These are phyloP conservation scores for Alternaria longipes DNA, from an alignment of 2,329 filamentous ascomycete genomes.

Conservation along the genomic window DNA sequence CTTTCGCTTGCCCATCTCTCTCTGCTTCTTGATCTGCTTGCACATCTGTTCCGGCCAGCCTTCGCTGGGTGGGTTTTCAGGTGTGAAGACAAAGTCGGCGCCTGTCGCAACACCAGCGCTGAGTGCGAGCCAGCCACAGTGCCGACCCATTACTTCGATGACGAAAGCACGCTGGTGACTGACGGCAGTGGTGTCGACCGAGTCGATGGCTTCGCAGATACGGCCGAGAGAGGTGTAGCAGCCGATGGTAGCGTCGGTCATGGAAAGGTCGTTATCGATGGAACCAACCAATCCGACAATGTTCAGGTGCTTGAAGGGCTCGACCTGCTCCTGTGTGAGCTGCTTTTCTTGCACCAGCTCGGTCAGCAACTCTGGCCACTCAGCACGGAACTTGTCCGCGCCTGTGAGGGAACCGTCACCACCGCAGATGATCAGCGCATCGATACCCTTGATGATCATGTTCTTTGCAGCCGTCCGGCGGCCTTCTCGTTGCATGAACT, in stretches of 20 bases:
- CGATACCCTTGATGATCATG: conserved; percentile 90
- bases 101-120: conserved; percentile 96
- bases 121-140: conserved; percentile 96
- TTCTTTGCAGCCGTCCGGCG: conserved; percentile 90
- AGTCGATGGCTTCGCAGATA: conserved; percentile 96
- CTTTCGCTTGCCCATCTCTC: conserved; percentile 89
- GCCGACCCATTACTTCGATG: conserved; percentile 93
- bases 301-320: conserved; percentile 86
- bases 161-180: conserved; percentile 97
- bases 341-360: conserved; percentile 82
- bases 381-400: conserved; percentile 88
- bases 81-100: conserved; percentile 96
- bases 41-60: conserved; percentile 74
- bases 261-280: conserved; percentile 98
- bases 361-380: conserved; percentile 88
- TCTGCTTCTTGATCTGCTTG: conserved; percentile 68
- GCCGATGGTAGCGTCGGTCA: conserved; percentile 96
- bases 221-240: conserved; percentile 92
- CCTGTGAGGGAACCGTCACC: conserved; percentile 91
- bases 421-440: conserved; percentile 95
- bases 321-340: conserved; percentile 74
- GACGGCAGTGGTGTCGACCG: conserved; percentile 92
- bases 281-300: conserved; percentile 96
- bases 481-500: conserved; percentile 88
- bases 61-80: conserved; percentile 86